phyloP scores from a whole-genome alignment of 805 yeast genomes.

The Hanseniaspora pseudoguilliermondii region DNA sequence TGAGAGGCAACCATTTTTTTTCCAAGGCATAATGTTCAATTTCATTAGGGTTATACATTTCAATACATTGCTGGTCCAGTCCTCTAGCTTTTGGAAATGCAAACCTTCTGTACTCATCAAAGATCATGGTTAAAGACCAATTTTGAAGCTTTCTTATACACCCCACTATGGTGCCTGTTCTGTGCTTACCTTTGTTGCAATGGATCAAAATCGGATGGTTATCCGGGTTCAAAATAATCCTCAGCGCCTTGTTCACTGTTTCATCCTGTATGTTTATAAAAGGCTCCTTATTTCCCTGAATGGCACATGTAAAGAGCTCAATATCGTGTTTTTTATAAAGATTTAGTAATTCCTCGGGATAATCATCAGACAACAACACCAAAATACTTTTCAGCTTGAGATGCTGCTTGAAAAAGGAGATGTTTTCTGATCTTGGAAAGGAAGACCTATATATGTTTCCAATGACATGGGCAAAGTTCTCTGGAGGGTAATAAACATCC shows the following conservation, averaged over 20 bases:
- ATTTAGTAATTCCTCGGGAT: slow-evolving; percentile 62
- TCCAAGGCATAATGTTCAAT: slow-evolving; percentile 43
- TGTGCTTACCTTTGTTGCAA: slow-evolving; percentile 91
- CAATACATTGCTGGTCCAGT: slow-evolving; percentile 90
- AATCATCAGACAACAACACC: slow-evolving; percentile 82
- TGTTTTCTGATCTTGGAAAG: slow-evolving; percentile 78
- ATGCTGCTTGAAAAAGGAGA: slow-evolving; percentile 45
- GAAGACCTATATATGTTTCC: slow-evolving; percentile 72
- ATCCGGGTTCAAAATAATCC: slow-evolving; percentile 66
- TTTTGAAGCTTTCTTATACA: slow-evolving; percentile 77
- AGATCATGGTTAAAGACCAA: slow-evolving; percentile 88
- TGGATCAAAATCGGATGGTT: slow-evolving; percentile 90
- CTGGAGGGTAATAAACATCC: slow-evolving; percentile 47
- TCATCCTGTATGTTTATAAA: slow-evolving; percentile 64
- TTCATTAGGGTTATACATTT: slow-evolving; percentile 61
- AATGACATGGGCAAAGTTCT: slow-evolving; percentile 78
- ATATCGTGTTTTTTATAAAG: slow-evolving; percentile 53
- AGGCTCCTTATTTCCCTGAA: slow-evolving; percentile 93
- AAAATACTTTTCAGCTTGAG: slow-evolving; percentile 60
- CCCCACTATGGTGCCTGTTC: slow-evolving; percentile 94
- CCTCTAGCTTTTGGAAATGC: slow-evolving; percentile 94
- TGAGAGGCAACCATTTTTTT: slow-evolving; percentile 51
- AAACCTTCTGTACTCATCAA: slow-evolving; percentile 88
- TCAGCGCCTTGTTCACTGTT: slow-evolving; percentile 64
- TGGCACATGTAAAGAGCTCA: slow-evolving; percentile 69